Evolutionary conservation across 805 yeast genomes (phyloP).

Genomic region (Candida dendrica): DNA sequence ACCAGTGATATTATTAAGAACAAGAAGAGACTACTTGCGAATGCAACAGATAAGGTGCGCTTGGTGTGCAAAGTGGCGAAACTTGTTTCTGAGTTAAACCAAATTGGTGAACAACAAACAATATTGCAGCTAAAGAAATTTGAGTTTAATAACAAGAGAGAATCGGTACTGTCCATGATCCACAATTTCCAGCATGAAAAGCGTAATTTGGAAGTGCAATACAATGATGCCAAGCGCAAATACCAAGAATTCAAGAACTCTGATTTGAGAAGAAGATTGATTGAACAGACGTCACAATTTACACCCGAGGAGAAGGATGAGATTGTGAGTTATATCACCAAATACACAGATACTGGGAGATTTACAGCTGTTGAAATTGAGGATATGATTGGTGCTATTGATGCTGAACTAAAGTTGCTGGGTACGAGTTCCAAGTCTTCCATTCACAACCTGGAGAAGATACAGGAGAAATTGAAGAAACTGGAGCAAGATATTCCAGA

Average conservation of each 20-base stretch:
- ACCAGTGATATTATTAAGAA: constrained; percentile 28
- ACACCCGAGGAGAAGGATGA: constrained; percentile 31
- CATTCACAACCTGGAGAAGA: constrained; percentile 23
- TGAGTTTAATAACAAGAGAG: constrained; percentile 33
- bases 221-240: constrained; percentile 23
- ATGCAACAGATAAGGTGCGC: constrained; percentile 17
- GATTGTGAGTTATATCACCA: constrained; percentile 32
- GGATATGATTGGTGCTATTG: constrained; percentile 35
- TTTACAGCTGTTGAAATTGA: constrained; percentile 33
- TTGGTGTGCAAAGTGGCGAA: constrained; percentile 15
- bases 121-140: constrained; percentile 22
- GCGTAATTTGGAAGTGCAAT: constrained; percentile 17
- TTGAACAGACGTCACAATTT: constrained; percentile 24
- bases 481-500: constrained; percentile 19
- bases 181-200: constrained; percentile 23
- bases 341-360: constrained; percentile 26
- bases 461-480: constrained; percentile 16
- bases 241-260: constrained; percentile 15
- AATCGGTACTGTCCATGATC: constrained; percentile 23
- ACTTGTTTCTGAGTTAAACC: constrained; percentile 19
- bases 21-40: constrained; percentile 20
- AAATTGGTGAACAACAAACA: constrained; percentile 18
- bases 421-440: constrained; percentile 32
- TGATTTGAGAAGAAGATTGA: constrained; percentile 20
- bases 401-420: constrained; percentile 34